Evolutionary conservation across 75 land plant genomes (phyloP).

Genomic region (Isoetes taiwanensis): DNA sequence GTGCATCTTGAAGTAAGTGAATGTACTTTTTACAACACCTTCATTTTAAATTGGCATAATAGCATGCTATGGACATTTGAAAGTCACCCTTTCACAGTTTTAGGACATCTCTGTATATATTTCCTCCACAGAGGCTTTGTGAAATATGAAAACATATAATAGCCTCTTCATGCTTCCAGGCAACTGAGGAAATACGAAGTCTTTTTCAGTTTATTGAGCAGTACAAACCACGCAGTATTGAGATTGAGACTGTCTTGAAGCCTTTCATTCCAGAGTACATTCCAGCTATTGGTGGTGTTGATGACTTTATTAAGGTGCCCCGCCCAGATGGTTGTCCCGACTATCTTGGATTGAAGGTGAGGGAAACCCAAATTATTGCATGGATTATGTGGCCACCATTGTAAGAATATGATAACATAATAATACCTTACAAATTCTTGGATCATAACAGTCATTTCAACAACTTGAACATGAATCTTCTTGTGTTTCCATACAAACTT

Average conservation of each 20-base stretch:
- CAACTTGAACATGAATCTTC: not conserved
- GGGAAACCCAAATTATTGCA: not conserved
- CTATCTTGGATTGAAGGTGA: constrained; percentile 25
- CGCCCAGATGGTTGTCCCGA: constrained; percentile 28
- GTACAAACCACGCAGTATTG: constrained; percentile 22
- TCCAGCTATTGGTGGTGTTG: constrained; percentile 24
- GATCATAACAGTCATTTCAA: not conserved
- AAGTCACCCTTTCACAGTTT: too few species aligned
- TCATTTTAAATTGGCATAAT: too few species aligned
- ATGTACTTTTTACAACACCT: too few species aligned
- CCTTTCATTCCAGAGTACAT: constrained; percentile 25
- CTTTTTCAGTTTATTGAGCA: constrained; percentile 11
- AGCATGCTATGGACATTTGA: too few species aligned
- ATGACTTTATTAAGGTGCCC: constrained; percentile 33
- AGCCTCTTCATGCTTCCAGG: too few species aligned
- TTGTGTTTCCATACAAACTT: too few species aligned
- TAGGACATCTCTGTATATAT: too few species aligned
- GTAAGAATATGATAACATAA: not conserved
- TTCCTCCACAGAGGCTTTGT: too few species aligned
- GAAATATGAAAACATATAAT: too few species aligned
- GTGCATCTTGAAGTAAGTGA: too few species aligned
- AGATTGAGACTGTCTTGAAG: constrained; percentile 15
- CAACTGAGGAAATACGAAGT: constrained; percentile 14
- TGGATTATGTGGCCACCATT: not conserved
- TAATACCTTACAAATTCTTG: not conserved